Base-by-base conservation (phyloP, 805 yeast genomes). In the Cyberlindnera sargentensis region DNA sequence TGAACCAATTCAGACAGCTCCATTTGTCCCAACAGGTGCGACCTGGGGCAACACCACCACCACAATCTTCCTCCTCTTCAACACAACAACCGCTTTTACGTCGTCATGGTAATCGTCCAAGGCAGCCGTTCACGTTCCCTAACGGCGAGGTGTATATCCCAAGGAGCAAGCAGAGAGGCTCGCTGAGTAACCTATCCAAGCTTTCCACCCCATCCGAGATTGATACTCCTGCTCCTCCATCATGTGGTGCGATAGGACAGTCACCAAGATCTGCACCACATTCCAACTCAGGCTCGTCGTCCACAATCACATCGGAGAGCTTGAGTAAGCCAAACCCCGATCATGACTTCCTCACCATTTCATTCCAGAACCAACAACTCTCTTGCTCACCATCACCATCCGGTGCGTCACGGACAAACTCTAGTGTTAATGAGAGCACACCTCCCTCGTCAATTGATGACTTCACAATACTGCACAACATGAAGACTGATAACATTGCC, bases 381-480 rank as follows among this genome's bases (percentile, higher is more conserved):
- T 8, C 10, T 2, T 29, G 10, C 31, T 55, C 61, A 4, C 62
- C 60, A 27, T 50, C 56, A 7, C 58, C 61, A 20, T 57, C 60
- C 2, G 42, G 62, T 35, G 43, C 52, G 3, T 57, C 62, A 1
- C 47, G 59, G 40, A 46, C 59, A 9, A 54, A 50, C 33, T 52
- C 54, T 4, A 51, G 56, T 38, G 43, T 46, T 9, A 44, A 47
- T 41, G 62, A 58, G 24, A 53, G 52, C 25, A 55, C 62, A 5
- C 62, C 62, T 5, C 53, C 62, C 20, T 57, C 61, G 1, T 57
- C 61, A 7, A 50, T 57, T 25, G 62, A 58, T 37, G 62, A 58
- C 35, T 41, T 58, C 4, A 48, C 52, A 1, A 34, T 49, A n/a
- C 36, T 20, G 39, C 31, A 5, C 27, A 27, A 23, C 24, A 38